These are phyloP conservation scores for Ormosia emarginata DNA, from an alignment of 306 rosid genomes.

Conservation along the genomic window DNA sequence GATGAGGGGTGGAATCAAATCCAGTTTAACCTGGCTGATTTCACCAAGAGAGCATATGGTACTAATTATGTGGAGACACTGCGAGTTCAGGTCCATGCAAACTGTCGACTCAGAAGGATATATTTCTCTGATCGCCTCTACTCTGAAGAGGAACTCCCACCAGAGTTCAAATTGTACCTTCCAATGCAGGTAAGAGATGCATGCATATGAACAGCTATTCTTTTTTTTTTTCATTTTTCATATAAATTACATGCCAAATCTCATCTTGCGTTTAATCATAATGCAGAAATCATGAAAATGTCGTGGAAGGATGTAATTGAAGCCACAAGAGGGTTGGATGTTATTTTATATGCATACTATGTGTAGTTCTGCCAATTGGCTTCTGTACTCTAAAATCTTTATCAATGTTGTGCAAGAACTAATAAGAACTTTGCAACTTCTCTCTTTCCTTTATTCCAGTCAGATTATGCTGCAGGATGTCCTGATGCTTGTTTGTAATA, in stretches of 20 bases:
- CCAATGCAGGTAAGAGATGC: slow-evolving; percentile 69
- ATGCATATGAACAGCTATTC: neutral
- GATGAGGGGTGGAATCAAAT: slow-evolving; percentile 98
- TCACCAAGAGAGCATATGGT: slow-evolving; percentile 92
- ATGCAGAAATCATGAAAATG: slow-evolving; percentile 39
- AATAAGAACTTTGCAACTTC: neutral
- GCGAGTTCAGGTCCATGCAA: slow-evolving; percentile 96
- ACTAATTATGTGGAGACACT: slow-evolving; percentile 95
- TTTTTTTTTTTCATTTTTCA: neutral
- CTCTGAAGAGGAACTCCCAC: slow-evolving; percentile 96
- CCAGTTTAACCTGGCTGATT: slow-evolving; percentile 79
- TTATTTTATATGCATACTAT: neutral
- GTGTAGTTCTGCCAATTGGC: neutral
- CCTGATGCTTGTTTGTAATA: neutral
- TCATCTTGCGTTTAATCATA: neutral
- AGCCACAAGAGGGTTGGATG: neutral
- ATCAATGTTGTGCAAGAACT: neutral
- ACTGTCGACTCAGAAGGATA: slow-evolving; percentile 91
- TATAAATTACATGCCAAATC: neutral
- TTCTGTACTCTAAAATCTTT: neutral
- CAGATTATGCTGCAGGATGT: neutral
- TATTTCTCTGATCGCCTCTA: slow-evolving; percentile 89
- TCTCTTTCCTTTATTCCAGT: neutral
- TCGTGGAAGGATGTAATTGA: neutral
- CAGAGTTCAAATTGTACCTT: slow-evolving; percentile 88